A percentile compares a stretch with the other conserved stretches of the same genome.
Evolutionary conservation across 2,329 filamentous ascomycete species (phyloP).

Genomic region (Ophiocordyceps unilateralis): DNA sequence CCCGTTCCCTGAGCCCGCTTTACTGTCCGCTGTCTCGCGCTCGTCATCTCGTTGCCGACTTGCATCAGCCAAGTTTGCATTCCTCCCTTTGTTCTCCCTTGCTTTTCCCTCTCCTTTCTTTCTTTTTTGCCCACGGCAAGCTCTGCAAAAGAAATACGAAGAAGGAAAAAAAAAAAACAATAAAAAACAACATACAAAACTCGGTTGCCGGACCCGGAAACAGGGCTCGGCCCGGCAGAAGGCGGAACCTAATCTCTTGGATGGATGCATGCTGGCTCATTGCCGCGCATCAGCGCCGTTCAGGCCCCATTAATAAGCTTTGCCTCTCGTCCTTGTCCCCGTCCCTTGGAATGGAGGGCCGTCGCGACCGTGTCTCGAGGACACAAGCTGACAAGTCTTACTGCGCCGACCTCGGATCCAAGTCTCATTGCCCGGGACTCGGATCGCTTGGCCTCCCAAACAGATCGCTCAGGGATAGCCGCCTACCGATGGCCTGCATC

Average conservation of each 20-base stretch:
- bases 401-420: neutral
- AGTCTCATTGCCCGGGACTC: constrained; percentile 4
- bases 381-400: no score
- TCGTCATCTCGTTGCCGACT: neutral
- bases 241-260: neutral
- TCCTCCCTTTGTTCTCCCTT: constrained; percentile 5
- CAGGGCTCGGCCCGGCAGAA: constrained; percentile 1
- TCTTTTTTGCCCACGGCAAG: neutral
- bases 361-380: neutral
- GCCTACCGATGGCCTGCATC: constrained; percentile 25
- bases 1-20: no score
- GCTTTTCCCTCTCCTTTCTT: constrained; percentile 6
- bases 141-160: no score
- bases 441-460: constrained; percentile 18
- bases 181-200: no score
- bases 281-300: no score
- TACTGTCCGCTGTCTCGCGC: neutral
- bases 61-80: neutral
- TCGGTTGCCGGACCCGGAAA: neutral
- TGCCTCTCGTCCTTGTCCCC: no score
- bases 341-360: no score
- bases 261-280: neutral
- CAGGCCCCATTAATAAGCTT: no score
- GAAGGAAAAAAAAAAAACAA: no score
- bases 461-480: constrained; percentile 26